Evolutionary conservation across 2,329 filamentous ascomycete species (phyloP).

Genomic region (Westerdykella ornata): DNA sequence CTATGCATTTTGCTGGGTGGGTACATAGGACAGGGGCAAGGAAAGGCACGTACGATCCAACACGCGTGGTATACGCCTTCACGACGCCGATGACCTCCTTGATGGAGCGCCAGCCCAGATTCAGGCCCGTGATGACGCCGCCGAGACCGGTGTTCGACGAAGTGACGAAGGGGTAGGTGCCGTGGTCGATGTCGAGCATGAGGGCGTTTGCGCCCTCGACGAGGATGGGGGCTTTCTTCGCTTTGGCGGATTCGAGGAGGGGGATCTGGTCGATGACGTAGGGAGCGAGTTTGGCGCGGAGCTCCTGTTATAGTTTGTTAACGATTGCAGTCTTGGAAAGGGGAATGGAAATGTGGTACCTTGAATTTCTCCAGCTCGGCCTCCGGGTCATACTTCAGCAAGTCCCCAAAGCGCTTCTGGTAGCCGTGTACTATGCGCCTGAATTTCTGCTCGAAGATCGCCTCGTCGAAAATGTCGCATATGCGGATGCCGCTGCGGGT

Average conservation of each 20-base stretch:
- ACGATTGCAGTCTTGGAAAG: not conserved
- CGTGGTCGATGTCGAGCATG: slow-evolving; percentile 57
- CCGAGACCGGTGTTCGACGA: slow-evolving; percentile 55
- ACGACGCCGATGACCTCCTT: slow-evolving; percentile 59
- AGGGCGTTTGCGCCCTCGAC: slow-evolving; percentile 64
- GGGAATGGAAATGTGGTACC: slow-evolving; percentile 24
- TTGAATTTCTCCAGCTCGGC: slow-evolving; percentile 60
- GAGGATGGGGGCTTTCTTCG: slow-evolving; percentile 54
- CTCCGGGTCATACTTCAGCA: slow-evolving; percentile 61
- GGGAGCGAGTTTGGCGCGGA: slow-evolving; percentile 51
- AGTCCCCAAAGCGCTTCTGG: slow-evolving; percentile 61
- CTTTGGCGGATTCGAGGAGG: slow-evolving; percentile 57
- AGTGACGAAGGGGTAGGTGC: slow-evolving; percentile 56
- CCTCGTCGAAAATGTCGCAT: slow-evolving; percentile 60
- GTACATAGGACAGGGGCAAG: not conserved
- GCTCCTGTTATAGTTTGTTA: slow-evolving; percentile 34
- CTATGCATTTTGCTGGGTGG: slow-evolving; percentile 11
- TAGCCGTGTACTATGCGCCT: slow-evolving; percentile 56
- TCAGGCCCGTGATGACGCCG: slow-evolving; percentile 58
- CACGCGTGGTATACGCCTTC: slow-evolving; percentile 61
- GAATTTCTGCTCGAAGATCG: slow-evolving; percentile 60
- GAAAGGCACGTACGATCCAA: slow-evolving; percentile 35
- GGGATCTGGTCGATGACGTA: slow-evolving; percentile 62
- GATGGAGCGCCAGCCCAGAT: slow-evolving; percentile 55
- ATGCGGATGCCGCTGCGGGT: slow-evolving; percentile 60